Evolutionary conservation across 768 basidiomycete species (phyloP), one percentile per base, ranked within the genome.

Genomic region (Xerocomus brunneocitrinus): DNA sequence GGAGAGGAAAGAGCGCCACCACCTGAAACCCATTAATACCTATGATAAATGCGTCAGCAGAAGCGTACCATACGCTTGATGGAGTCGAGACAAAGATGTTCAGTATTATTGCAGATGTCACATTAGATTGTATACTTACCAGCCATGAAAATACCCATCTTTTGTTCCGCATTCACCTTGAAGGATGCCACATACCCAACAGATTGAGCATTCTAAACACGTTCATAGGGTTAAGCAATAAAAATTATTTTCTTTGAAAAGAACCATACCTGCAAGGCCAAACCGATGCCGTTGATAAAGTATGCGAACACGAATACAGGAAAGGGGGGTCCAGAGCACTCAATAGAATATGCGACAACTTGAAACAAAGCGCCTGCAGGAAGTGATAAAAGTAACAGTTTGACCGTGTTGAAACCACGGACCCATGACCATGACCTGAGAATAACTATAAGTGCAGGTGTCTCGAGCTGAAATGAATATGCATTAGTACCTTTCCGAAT

Each of bases 81-180:
- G 22, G 3, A 30, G 40, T 10, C 19, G 19, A 8, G 24, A 8
- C 30, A 30, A 8, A 38, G 16, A 25, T 13, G 43, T 8, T 55
- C 14, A 48, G 49, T 10, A 49, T 19, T 19, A 19, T 19, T 19
- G 19, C 19, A 19, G 19, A 19, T 19, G 19, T 19, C 19, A 19
- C 19, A 19, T 19, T 6, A 14, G 12, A 32, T 12, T 12, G 25
- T 41, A 12, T 12, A 44, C 52, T 58, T 54, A 45, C 66, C 50
- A 38, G 78, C 73, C 83, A 58, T 86, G 83, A 87, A 61, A 16
- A 89, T 44, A 5, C 87, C 81, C 83, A 91, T 87, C 64, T 88
- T 89, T 0, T 71, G 64, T 53, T 82, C 77, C 0, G 81, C 65
- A 42, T 82, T 77, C n/a, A 76, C 69, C 55, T 76, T 76, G 7